Percentiles rank a stretch among this genome's conserved stretches.
phyloP scores from a whole-genome alignment of 305 asterid species.

The Fraxinus angustifolia region DNA sequence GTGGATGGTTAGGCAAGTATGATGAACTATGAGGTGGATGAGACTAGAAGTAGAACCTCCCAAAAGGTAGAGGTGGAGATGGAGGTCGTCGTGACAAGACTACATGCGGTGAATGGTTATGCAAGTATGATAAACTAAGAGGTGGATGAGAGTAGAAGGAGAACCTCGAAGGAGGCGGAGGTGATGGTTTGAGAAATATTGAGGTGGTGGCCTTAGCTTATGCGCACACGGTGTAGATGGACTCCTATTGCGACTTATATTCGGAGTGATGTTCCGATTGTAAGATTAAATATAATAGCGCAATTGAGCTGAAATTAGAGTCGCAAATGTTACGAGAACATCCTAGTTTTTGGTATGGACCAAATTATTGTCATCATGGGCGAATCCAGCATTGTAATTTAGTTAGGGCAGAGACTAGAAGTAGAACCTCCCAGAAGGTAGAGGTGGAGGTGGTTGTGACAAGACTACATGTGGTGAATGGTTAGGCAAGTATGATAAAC shows the following conservation, averaged over 20 bases:
- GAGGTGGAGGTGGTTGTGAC: slow-evolving; percentile 4
- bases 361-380: background rate
- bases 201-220: background rate
- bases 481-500: slow-evolving; percentile 10
- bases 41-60: slow-evolving; percentile 21
- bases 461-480: background rate
- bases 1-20: slow-evolving; percentile 4
- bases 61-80: slow-evolving; percentile 17
- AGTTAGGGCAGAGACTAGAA: slow-evolving; percentile 11
- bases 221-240: background rate
- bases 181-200: background rate
- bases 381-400: no score
- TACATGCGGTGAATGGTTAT: background rate
- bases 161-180: slow-evolving; percentile 21
- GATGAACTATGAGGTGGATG: slow-evolving; percentile 26
- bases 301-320: background rate
- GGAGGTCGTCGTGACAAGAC: background rate
- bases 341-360: background rate
- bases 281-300: background rate
- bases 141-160: slow-evolving; percentile 25
- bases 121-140: slow-evolving; percentile 18
- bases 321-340: background rate
- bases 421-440: slow-evolving; percentile 20
- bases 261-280: background rate
- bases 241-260: background rate